Conservation (phyloP, 108 stramenopile species). For the Nitzschia sp. region DNA sequence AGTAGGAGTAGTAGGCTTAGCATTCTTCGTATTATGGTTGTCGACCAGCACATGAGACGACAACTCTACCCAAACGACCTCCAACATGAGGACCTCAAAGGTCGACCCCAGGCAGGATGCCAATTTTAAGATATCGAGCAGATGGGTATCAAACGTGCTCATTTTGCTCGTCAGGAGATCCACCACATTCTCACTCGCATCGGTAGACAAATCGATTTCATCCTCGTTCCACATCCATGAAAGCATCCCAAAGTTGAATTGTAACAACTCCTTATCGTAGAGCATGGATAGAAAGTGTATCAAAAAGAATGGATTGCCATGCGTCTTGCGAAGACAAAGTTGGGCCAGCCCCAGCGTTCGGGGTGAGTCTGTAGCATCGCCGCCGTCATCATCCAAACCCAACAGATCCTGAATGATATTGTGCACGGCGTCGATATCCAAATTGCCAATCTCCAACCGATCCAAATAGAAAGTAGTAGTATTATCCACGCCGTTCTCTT, state of each 20-base stretch:
- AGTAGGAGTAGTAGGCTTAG: too few relatives aligned
- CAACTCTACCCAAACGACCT: not conserved
- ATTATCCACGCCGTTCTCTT: too few relatives aligned
- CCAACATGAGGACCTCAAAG: not conserved
- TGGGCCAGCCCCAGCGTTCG: not conserved
- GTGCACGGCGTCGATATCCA: slow-evolving; percentile 4
- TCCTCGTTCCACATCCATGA: slow-evolving; percentile 33
- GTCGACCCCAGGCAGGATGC: slow-evolving; percentile 25
- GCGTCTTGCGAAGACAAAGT: slow-evolving; percentile 20
- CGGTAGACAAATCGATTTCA: slow-evolving; percentile 5
- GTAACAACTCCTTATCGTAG: slow-evolving; percentile 4
- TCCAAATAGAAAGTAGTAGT: not conserved
- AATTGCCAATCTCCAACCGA: not conserved
- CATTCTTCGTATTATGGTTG: not conserved
- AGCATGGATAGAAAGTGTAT: slow-evolving; percentile 26
- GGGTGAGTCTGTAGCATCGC: too few relatives aligned
- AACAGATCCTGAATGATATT: slow-evolving; percentile 8
- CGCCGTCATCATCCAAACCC: not conserved
- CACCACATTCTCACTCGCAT: slow-evolving; percentile 27
- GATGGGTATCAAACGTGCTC: slow-evolving; percentile 5
- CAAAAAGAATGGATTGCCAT: slow-evolving; percentile 40
- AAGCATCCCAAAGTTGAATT: slow-evolving; percentile 16
- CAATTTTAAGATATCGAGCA: slow-evolving; percentile 1
- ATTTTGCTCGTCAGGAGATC: slow-evolving; percentile 41
- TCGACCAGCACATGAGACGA: not conserved